Conservation (phyloP, 2,329 filamentous ascomycete species). For the Phyllosticta ampelicida region DNA sequence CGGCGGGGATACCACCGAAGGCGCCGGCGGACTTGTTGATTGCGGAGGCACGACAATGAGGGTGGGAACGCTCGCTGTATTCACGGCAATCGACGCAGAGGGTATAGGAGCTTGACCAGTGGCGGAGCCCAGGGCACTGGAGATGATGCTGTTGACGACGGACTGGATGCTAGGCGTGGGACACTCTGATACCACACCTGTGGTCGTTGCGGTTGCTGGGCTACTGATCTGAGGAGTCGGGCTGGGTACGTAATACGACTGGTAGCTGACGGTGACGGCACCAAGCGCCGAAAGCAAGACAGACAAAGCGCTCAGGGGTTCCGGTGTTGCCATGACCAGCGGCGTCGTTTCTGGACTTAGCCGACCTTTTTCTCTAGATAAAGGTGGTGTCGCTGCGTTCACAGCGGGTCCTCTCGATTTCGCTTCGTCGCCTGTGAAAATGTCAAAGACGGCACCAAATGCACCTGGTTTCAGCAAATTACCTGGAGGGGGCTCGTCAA, state of each 20-base stretch:
- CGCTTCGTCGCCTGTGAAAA: background rate
- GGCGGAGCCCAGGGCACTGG: background rate
- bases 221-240: background rate
- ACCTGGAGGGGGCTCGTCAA: background rate
- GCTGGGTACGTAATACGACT: background rate
- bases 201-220: background rate
- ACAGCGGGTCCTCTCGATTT: background rate
- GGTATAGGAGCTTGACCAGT: background rate
- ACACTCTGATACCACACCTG: background rate
- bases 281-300: background rate
- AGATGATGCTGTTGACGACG: background rate
- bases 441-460: background rate
- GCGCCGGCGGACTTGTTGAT: background rate
- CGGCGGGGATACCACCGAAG: background rate
- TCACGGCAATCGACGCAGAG: background rate
- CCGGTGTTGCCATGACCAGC: background rate
- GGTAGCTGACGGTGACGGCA: background rate
- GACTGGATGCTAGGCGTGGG: background rate
- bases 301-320: background rate
- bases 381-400: background rate
- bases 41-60: background rate
- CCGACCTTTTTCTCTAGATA: background rate
- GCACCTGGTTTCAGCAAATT: background rate
- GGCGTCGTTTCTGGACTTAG: background rate
- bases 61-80: background rate